Evolutionary conservation across 169 alveolate genomes (phyloP), one percentile per base, ranked within the genome.

Genomic region (Plasmodium malariae): DNA sequence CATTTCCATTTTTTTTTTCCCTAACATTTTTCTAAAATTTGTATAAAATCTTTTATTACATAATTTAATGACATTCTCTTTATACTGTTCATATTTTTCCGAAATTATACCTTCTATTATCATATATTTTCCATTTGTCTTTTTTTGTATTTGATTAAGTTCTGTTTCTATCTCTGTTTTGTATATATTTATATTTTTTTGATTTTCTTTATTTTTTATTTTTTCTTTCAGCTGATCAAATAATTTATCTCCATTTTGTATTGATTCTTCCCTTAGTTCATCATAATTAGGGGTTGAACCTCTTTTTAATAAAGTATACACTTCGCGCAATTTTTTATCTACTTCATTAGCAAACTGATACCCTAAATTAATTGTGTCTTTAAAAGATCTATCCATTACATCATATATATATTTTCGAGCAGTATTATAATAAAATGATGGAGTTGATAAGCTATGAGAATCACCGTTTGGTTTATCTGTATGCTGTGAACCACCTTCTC

Each of bases 21-120:
- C 69, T 32, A 78, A 68, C 4, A 11, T 21, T 30, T 43, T 78
- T 63, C 89, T 78, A 63, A 78, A 78, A 30, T 78, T 78, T 0
- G 43, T 55, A 37, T 78, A 78, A 37, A 78, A 78, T 48, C 37
- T 63, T 28, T 49, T 30, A n/a, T 19, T 32, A 7, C 70, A 63
- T 43, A 62, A 26, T 6, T 32, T 26, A 32, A 45, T 24, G 21
- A 63, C 40, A 1, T 78, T 63, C 7, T 45, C 17, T 63, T 62
- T 65, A 54, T 78, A 78, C 12, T 6, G 3, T 0, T 78, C 24
- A 6, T 40, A n/a, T 26, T 43, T 63, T 4, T 62, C 59, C 14
- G 9, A 1, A 5, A 78, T 26, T 2, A 63, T 3, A 28, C 28
- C 30, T 51, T 51, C 19, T 7, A 55, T 63, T 3, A 62, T 62